These are phyloP conservation scores for Fonsecaea monophora DNA, from an alignment of 2,329 filamentous ascomycete species.

Conservation along the genomic window DNA sequence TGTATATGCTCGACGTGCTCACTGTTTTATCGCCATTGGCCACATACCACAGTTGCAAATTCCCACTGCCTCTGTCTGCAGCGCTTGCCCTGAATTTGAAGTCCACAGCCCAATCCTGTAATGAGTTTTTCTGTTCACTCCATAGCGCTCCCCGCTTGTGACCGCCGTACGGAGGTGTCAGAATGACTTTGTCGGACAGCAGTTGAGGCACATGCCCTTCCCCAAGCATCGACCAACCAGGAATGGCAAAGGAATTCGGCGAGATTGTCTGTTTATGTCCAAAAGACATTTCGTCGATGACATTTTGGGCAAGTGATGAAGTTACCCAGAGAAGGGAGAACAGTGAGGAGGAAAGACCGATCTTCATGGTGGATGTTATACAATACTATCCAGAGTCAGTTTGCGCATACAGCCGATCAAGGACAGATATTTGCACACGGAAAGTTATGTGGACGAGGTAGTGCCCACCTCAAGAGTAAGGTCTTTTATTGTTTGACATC, in stretches of 20 bases:
- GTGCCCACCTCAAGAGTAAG: slow-evolving; percentile 13
- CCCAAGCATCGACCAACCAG: slow-evolving; percentile 62
- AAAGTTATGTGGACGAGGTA: background rate
- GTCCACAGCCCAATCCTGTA: slow-evolving; percentile 77
- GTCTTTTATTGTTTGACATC: slow-evolving; percentile 20
- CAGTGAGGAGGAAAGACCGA: slow-evolving; percentile 17
- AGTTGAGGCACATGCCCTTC: slow-evolving; percentile 64
- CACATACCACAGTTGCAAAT: slow-evolving; percentile 91
- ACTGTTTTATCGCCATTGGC: slow-evolving; percentile 70
- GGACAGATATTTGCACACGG: slow-evolving; percentile 2
- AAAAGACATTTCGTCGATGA: slow-evolving; percentile 40
- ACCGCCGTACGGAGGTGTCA: slow-evolving; percentile 87
- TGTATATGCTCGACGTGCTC: slow-evolving; percentile 80
- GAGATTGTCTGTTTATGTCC: slow-evolving; percentile 64
- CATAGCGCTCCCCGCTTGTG: slow-evolving; percentile 84
- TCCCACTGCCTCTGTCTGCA: slow-evolving; percentile 82
- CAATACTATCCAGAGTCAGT: background rate
- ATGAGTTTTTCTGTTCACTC: slow-evolving; percentile 65
- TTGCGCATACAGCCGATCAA: background rate
- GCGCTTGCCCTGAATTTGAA: slow-evolving; percentile 88
- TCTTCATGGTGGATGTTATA: slow-evolving; percentile 27
- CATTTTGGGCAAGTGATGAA: slow-evolving; percentile 31
- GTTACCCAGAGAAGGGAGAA: slow-evolving; percentile 28
- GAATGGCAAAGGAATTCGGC: slow-evolving; percentile 56
- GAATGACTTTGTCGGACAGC: slow-evolving; percentile 87